A percentile compares a stretch with the other conserved stretches of the same genome.
These are phyloP conservation scores for Epichloe bromicola DNA, from an alignment of 2,329 filamentous ascomycete species.

Conservation along the genomic window DNA sequence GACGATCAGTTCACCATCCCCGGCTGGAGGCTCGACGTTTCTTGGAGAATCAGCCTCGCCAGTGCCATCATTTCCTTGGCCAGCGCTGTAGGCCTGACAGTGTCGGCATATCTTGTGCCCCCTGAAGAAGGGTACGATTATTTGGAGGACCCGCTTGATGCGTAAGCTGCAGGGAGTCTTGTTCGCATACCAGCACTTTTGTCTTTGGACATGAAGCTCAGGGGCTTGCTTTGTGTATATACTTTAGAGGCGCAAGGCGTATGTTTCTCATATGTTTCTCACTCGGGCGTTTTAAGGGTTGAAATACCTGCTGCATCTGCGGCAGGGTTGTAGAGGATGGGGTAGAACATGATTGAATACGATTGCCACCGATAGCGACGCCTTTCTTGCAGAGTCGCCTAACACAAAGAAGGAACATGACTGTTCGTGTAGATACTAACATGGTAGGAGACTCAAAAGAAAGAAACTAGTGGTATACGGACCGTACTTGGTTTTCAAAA, in stretches of 20 bases:
- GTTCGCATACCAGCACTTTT: neutral
- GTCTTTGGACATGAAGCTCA: neutral
- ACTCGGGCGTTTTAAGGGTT: neutral
- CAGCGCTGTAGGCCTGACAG: slow-evolving; percentile 43
- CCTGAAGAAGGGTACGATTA: slow-evolving; percentile 80
- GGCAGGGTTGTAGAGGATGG: neutral
- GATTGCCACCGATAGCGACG: too few relatives aligned
- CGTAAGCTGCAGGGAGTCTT: slow-evolving; percentile 18
- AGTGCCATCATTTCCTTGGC: slow-evolving; percentile 41
- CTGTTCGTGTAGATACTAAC: too few relatives aligned
- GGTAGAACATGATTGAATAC: too few relatives aligned
- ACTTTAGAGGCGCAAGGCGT: neutral
- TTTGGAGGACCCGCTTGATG: slow-evolving; percentile 38
- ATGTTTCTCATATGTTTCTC: neutral
- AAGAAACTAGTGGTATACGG: too few relatives aligned
- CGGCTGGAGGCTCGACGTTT: slow-evolving; percentile 69
- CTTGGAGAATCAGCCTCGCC: slow-evolving; percentile 57
- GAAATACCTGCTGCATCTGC: neutral
- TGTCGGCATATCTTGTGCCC: slow-evolving; percentile 58
- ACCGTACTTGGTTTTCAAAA: too few relatives aligned
- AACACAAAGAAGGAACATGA: too few relatives aligned
- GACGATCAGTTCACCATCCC: slow-evolving; percentile 69
- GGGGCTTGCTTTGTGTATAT: neutral
- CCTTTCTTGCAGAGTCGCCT: too few relatives aligned
- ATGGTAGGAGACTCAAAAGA: too few relatives aligned